Conservation (phyloP, 2,329 filamentous ascomycete species). For the Simplicillium sp. region DNA sequence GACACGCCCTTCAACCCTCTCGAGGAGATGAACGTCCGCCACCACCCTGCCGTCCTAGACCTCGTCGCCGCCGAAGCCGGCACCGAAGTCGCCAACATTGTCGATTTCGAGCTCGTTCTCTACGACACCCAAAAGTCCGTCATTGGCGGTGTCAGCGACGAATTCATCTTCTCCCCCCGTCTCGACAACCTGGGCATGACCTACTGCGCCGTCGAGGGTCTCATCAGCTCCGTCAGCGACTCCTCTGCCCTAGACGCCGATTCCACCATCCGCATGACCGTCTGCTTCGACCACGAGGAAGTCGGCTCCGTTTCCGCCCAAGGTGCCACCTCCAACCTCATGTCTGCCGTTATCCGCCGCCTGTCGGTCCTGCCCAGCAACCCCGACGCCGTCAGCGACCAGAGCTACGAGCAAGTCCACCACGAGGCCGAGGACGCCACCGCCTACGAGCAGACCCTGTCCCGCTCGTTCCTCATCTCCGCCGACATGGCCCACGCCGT, state of each 20-base stretch:
- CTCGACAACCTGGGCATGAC: slow-evolving; percentile 96
- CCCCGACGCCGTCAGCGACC: slow-evolving; percentile 56
- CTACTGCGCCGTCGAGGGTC: slow-evolving; percentile 77
- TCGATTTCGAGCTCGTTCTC: slow-evolving; percentile 94
- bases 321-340: slow-evolving; percentile 83
- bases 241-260: slow-evolving; percentile 62
- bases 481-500: slow-evolving; percentile 97
- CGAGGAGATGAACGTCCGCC: slow-evolving; percentile 67
- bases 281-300: slow-evolving; percentile 96
- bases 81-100: slow-evolving; percentile 59
- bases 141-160: slow-evolving; percentile 82
- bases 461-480: slow-evolving; percentile 86
- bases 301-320: slow-evolving; percentile 90
- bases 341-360: slow-evolving; percentile 78
- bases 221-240: slow-evolving; percentile 68
- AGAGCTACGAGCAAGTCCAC: slow-evolving; percentile 44
- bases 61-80: slow-evolving; percentile 74
- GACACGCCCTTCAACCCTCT: slow-evolving; percentile 60
- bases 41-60: slow-evolving; percentile 81
- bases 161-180: slow-evolving; percentile 92
- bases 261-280: slow-evolving; percentile 76
- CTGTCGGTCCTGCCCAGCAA: slow-evolving; percentile 68
- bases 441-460: slow-evolving; percentile 85
- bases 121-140: slow-evolving; percentile 91
- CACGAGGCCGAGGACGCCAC: slow-evolving; percentile 59